Evolutionary conservation across 1,284 basidiomycete genomes (phyloP), one percentile per base, ranked within the genome.

Genomic region (Abortiporus biennis): DNA sequence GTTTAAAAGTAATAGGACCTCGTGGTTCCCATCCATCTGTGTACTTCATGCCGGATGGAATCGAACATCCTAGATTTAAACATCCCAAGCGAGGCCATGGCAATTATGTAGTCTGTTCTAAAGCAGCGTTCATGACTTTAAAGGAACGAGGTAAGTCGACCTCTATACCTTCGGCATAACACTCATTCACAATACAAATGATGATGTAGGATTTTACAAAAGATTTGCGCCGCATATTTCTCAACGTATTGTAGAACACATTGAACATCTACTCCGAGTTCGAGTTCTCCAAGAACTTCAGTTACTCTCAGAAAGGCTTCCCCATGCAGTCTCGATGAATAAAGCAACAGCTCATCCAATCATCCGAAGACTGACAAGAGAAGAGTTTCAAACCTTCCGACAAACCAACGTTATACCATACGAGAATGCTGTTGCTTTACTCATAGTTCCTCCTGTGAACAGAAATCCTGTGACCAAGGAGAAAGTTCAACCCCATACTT

Each of bases 251-350:
- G 55, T 58, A 11, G 60, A 69, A 27, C 80, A 86, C 39, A 68
- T 85, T 29, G 61, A 63, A 1, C 80, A 86, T 53, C 66, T 83
- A 15, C 64, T 89, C 9, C 81, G 85, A 33, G 56, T 83, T 15
- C 78, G 85, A 16, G 72, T 86, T 12, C 62, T 89, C 2, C 85
- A 88, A 55, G 86, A 89, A 54, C 59, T 89, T 3, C 68, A 80
- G 31, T 54, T 87, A 6, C 61, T 88, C 29, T 62, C 61, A 1
- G 67, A 71, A 6, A 57, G 57, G 5, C 55, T 82, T 30, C 53
- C 57, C 2, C 42, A 17, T 12, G 25, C 59, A 50, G 8, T n/a
- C 27, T n/a, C 8, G 27, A n/a, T 9, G n/a, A 46, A 49, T 35
- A n/a, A n/a, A n/a, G 40, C 46, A 16, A 40, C 46, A 29, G 46